A percentile compares a stretch with the other conserved stretches of the same genome.
phyloP scores from a whole-genome alignment of 1,139 yeast genomes.

The Saccharomyces hybrid region DNA sequence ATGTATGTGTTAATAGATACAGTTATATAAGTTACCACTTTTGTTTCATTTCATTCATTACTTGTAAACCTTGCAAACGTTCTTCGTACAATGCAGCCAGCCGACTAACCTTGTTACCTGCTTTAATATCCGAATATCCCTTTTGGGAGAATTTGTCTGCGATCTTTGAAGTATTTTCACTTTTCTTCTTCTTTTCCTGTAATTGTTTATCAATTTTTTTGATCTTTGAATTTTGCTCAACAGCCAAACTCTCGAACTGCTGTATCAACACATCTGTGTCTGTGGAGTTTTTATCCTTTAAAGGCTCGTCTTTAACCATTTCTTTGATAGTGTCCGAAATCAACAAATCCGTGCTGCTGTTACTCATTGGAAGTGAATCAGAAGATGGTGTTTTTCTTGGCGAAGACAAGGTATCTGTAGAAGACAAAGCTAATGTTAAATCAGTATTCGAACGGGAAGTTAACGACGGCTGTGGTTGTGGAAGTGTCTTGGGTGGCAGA shows the following conservation, averaged over 20 bases:
- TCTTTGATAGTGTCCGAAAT: constrained; percentile 14
- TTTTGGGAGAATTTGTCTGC: constrained; percentile 26
- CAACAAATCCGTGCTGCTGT: not conserved
- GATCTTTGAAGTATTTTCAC: constrained; percentile 12
- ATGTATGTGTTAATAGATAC: not conserved
- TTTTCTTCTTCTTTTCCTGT: constrained; percentile 19
- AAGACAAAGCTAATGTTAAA: constrained; percentile 1
- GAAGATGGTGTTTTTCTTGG: constrained; percentile 4
- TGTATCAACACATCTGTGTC: not conserved
- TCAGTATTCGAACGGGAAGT: constrained; percentile 5
- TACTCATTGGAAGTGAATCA: constrained; percentile 7
- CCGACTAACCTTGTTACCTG: constrained; percentile 47
- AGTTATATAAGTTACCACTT: constrained; percentile 1
- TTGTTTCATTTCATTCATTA: constrained; percentile 33
- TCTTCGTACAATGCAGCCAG: constrained; percentile 52
- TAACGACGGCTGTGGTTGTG: constrained; percentile 2
- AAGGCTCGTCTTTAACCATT: constrained; percentile 20
- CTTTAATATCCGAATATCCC: constrained; percentile 41
- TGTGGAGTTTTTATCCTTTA: constrained; percentile 3
- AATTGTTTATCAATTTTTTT: constrained; percentile 28
- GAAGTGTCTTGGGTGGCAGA: constrained; percentile 7
- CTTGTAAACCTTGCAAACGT: constrained; percentile 45
- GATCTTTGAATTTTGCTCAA: constrained; percentile 17
- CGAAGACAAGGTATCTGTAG: not conserved
- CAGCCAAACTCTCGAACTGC: constrained; percentile 1